Base-by-base conservation (phyloP, 306 rosid species). In the Lotus japonicus region DNA sequence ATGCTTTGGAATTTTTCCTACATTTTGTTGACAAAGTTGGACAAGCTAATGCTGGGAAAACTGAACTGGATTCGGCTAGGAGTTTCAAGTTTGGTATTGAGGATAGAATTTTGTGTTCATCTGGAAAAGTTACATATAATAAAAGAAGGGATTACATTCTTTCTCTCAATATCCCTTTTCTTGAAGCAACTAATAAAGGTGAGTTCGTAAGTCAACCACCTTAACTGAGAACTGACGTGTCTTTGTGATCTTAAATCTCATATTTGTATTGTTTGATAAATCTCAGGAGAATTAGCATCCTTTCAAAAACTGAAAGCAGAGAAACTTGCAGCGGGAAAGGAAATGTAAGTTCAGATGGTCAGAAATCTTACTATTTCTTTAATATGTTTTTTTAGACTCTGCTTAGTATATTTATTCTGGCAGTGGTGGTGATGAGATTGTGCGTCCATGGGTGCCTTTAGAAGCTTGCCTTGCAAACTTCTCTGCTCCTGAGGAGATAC, bases 11-110 rank as follows among this genome's bases (percentile, higher is more conserved):
- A 72, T 94, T 94, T 80, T 90, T 94, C 88, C 84, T 94, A 21
- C 99, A 94, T 80, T 88, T 90, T 81, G 81, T 94, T 61, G 99
- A 90, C 70, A 95, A 94, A 85, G 97, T 90, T 43, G 99, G 90
- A 79, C 83, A 89, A 33, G 81, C 79, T 77, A 82, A 87, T 85
- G 9, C 73, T 64, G 96, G 83, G 70, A 85, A 80, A 67, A 56
- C 79, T 79, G 95, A 83, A 71, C 75, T 64, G 71, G 91, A 88
- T 85, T 95, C 99, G 76, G 81, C 88, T 19, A 86, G 82, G 85
- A 79, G 95, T 77, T 94, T 94, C 84, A 90, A 88, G 86, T 90
- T 94, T 74, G 99, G 99, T 54, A 76, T 94, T 74, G 99, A 94
- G 83, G 99, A 94, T 64, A 88, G 97, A 66, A 90, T 94, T 64